A percentile compares a stretch with the other conserved stretches of the same genome.
These are phyloP conservation scores for Ceratobasidium sp. DNA, from an alignment of 1,284 basidiomycete species.

Conservation along the genomic window DNA sequence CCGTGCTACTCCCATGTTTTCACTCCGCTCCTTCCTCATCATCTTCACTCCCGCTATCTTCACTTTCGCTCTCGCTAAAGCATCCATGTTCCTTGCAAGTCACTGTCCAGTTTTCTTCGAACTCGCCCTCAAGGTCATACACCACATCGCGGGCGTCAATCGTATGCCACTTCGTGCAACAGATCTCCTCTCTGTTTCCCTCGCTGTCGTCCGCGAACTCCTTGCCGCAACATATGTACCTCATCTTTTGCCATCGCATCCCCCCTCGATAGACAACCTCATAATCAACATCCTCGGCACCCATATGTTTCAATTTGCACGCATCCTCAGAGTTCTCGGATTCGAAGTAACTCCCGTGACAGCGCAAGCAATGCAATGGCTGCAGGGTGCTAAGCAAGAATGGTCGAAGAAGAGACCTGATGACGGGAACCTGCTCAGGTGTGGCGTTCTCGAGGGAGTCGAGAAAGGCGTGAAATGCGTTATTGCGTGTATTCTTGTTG, in stretches of 20 bases:
- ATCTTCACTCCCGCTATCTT: too few relatives aligned
- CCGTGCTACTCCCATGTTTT: too few relatives aligned
- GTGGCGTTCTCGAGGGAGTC: neutral
- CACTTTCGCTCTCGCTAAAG: too few relatives aligned
- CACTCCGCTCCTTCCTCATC: too few relatives aligned
- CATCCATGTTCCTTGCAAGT: conserved; percentile 4
- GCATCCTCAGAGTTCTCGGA: neutral
- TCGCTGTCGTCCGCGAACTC: neutral
- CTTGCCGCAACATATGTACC: neutral
- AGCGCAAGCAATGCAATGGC: neutral
- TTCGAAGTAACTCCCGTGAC: neutral
- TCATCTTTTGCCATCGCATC: neutral
- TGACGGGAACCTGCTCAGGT: neutral
- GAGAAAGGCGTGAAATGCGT: neutral
- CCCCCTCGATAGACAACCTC: neutral
- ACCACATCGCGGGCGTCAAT: neutral
- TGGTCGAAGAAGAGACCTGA: neutral
- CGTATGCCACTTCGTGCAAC: neutral
- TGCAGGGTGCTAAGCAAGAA: neutral
- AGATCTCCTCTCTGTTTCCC: neutral
- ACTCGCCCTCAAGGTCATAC: neutral
- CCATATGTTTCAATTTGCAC: neutral
- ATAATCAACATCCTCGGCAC: neutral
- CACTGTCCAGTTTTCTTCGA: neutral
- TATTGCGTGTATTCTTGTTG: too few relatives aligned